phyloP scores from a whole-genome alignment of 192 early-diverging fungal species.

The Endogone sp. region DNA sequence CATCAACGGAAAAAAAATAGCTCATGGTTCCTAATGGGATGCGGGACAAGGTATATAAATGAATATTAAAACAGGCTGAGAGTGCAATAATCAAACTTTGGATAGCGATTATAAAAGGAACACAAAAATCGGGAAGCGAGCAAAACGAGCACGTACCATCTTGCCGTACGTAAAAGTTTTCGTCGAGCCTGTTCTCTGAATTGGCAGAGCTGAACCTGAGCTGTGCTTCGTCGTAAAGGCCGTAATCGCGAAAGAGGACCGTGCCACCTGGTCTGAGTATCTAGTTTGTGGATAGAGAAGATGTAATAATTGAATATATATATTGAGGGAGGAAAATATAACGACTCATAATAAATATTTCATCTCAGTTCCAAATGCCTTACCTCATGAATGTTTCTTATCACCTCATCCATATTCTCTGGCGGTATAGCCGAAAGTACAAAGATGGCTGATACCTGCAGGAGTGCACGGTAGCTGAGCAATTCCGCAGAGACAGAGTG shows the following conservation, averaged over 20 bases:
- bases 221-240: slow-evolving; percentile 93
- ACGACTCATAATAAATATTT: too few relatives aligned
- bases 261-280: slow-evolving; percentile 81
- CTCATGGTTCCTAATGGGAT: slow-evolving; percentile 69
- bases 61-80: not conserved
- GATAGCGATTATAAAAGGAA: too few relatives aligned
- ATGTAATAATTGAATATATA: not conserved
- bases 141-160: slow-evolving; percentile 49
- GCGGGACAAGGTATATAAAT: too few relatives aligned
- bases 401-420: slow-evolving; percentile 70
- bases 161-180: slow-evolving; percentile 95
- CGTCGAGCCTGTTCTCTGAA: slow-evolving; percentile 76
- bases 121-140: not conserved
- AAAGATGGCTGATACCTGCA: slow-evolving; percentile 67
- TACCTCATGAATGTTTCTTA: slow-evolving; percentile 75
- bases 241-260: slow-evolving; percentile 96
- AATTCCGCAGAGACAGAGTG: too few relatives aligned
- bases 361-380: not conserved
- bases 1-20: slow-evolving; percentile 81
- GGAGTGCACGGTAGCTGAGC: too few relatives aligned
- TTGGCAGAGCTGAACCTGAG: slow-evolving; percentile 78
- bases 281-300: slow-evolving; percentile 3
- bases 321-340: too few relatives aligned
- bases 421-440: slow-evolving; percentile 94
- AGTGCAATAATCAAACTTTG: not conserved